These are phyloP conservation scores for Lindgomyces ingoldianus DNA, from an alignment of 495 filamentous ascomycete genomes.

Conservation along the genomic window DNA sequence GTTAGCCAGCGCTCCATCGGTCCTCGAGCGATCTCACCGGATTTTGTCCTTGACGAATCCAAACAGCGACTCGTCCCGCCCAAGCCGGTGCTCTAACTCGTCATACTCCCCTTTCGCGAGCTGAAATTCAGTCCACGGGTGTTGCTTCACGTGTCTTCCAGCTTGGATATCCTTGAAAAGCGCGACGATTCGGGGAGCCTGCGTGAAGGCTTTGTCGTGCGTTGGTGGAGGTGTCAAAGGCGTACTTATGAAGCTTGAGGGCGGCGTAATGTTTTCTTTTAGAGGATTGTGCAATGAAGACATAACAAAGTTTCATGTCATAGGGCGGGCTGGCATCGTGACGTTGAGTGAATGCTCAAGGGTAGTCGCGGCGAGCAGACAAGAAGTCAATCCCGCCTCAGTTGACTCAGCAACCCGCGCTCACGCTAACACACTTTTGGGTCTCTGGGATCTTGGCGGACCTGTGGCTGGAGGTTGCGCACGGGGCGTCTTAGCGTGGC, in stretches of 20 bases:
- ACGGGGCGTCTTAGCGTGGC: not conserved
- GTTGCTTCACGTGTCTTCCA: not conserved
- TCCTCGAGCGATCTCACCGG: not conserved
- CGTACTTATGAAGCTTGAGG: not conserved
- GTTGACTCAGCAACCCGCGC: not conserved
- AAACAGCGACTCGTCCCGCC: not conserved
- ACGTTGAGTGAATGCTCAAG: not conserved
- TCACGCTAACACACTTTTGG: not conserved
- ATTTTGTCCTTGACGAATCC: not conserved
- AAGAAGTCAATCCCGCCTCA: not conserved
- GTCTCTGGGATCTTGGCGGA: not conserved
- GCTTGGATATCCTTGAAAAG: not conserved
- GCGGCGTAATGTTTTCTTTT: not conserved
- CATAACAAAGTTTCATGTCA: not conserved
- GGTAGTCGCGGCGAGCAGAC: not conserved
- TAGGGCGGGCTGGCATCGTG: not conserved
- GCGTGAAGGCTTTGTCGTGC: not conserved
- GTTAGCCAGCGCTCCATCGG: slow-evolving; percentile 2
- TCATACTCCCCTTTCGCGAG: not conserved
- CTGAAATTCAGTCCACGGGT: not conserved
- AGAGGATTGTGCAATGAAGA: not conserved
- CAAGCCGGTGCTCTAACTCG: not conserved
- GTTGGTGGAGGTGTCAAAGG: not conserved
- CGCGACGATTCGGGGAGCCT: not conserved
- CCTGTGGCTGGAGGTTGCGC: not conserved